Base-by-base conservation (phyloP, 768 basidiomycete species). In the Mycena chlorophos region DNA sequence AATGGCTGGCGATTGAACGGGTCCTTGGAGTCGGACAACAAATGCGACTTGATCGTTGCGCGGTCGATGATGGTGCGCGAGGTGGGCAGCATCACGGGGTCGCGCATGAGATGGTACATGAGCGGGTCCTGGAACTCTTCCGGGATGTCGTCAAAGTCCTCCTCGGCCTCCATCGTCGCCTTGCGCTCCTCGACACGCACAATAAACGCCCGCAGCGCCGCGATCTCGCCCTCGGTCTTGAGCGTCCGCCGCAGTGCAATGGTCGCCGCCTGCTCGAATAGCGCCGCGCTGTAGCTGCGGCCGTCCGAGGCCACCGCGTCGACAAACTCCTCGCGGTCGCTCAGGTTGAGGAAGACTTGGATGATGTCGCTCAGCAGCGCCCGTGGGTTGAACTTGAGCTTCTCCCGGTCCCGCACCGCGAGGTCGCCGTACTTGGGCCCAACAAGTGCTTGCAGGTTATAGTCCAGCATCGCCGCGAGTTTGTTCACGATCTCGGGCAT, bases 401-500 rank as follows among this genome's bases (percentile, higher is more conserved):
- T 93, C 64, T 95, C 90, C 5, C 85, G 85, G 50, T 97, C 87
- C 57, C 85, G 79, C 55, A 98, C 93, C 56, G 81, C 85, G 13
- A 99, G 81, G 31, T 96, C 89, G 59, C 88, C 84, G 72, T 87
- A 95, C 61, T 83, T 86, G 4, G 95, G 94, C 0, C 97, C 97
- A 42, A 87, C 91, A 22, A 99, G 84, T 2, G 86, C 87, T 47
- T 88, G 85, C 19, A 99, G 78, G 66, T 98, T 98, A 73, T 94
- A 94, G 68, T 97, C 91, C 65, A 99, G 73, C 91, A 97, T 98
- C 1, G 95, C 95, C 3, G 97, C 97, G 16, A 99, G 80, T 30
- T 90, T 84, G 69, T 95, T 89, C 49, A 98, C 91, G 45, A 99
- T 98, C 72, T 99, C 97, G 6, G 91, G 88, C 72, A 92, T 89